phyloP scores from a whole-genome alignment of 371 early-diverging fungal species.

The Rhizopus sp. region DNA sequence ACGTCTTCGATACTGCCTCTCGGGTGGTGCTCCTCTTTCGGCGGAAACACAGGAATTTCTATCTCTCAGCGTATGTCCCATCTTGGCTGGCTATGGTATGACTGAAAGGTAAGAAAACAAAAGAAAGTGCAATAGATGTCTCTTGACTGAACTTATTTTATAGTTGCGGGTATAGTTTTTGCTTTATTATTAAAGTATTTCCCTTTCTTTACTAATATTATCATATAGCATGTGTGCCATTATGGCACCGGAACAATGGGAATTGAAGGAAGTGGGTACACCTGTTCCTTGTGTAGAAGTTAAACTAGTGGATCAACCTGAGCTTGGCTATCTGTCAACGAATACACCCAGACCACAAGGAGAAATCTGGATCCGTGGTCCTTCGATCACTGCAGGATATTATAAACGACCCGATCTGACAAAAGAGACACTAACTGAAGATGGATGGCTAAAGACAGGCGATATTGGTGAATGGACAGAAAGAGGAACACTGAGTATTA shows the following conservation, averaged over 20 bases:
- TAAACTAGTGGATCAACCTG: constrained; percentile 89
- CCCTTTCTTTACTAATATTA: too few relatives aligned
- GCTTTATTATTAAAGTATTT: too few relatives aligned
- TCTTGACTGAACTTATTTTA: not conserved
- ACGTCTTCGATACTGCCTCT: constrained; percentile 83
- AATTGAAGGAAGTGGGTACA: constrained; percentile 76
- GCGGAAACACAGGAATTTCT: constrained; percentile 85
- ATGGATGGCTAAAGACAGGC: constrained; percentile 93
- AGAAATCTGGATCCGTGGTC: constrained; percentile 88
- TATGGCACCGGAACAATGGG: constrained; percentile 64
- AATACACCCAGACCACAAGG: constrained; percentile 76
- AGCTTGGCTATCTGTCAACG: constrained; percentile 73
- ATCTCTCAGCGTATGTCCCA: constrained; percentile 80
- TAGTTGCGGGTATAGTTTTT: constrained; percentile 24
- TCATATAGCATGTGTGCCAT: constrained; percentile 61
- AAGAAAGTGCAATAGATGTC: constrained; percentile 4
- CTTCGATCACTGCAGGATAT: constrained; percentile 66
- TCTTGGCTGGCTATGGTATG: constrained; percentile 93
- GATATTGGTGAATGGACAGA: constrained; percentile 87
- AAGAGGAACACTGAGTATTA: constrained; percentile 69
- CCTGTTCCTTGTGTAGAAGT: constrained; percentile 85
- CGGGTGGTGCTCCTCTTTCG: constrained; percentile 95
- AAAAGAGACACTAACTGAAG: constrained; percentile 75
- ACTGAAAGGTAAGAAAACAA: constrained; percentile 37
- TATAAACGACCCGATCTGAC: constrained; percentile 73